A percentile compares a stretch with the other conserved stretches of the same genome.
These are phyloP conservation scores for Schizonepeta tenuifolia DNA, from an alignment of 257 asterid genomes.

Conservation along the genomic window DNA sequence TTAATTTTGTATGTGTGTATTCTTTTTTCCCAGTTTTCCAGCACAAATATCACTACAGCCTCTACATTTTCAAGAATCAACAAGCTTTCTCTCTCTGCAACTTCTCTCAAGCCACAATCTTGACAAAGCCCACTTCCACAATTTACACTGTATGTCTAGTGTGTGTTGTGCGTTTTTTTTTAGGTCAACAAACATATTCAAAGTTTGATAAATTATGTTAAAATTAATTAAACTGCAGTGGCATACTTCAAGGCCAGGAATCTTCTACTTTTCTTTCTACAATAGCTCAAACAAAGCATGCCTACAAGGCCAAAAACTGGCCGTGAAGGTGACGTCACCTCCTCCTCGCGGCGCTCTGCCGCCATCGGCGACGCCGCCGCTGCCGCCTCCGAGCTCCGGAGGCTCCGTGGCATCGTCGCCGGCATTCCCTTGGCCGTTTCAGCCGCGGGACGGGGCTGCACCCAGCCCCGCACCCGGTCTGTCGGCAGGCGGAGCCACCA, in stretches of 20 bases:
- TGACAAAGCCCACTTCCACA: conserved; percentile 69
- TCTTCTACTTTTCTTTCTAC: conserved; percentile 89
- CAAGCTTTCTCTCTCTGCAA: conserved; percentile 75
- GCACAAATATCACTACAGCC: conserved; percentile 67
- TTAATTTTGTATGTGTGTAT: conserved; percentile 14
- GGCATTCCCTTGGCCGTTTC: conserved; percentile 86
- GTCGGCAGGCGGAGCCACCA: conserved; percentile 32
- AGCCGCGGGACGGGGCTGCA: conserved; percentile 55
- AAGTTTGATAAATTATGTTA: background rate
- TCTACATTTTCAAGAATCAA: conserved; percentile 86
- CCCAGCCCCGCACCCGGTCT: conserved; percentile 75
- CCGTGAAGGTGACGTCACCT: conserved; percentile 55
- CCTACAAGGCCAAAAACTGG: conserved; percentile 63
- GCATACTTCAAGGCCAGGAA: conserved; percentile 78
- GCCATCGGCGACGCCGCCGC: conserved; percentile 46
- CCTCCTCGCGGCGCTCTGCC: conserved; percentile 34
- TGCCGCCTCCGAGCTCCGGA: conserved; percentile 63
- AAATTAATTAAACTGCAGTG: conserved; percentile 53
- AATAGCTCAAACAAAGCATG: conserved; percentile 71
- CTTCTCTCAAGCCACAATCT: conserved; percentile 79
- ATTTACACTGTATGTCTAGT: conserved; percentile 57
- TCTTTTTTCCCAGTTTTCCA: conserved; percentile 64
- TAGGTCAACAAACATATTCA: background rate
- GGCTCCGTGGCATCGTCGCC: conserved; percentile 85
- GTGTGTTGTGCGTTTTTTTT: background rate